Conservation (phyloP, 495 filamentous ascomycete genomes). For the Neurospora intermedia region DNA sequence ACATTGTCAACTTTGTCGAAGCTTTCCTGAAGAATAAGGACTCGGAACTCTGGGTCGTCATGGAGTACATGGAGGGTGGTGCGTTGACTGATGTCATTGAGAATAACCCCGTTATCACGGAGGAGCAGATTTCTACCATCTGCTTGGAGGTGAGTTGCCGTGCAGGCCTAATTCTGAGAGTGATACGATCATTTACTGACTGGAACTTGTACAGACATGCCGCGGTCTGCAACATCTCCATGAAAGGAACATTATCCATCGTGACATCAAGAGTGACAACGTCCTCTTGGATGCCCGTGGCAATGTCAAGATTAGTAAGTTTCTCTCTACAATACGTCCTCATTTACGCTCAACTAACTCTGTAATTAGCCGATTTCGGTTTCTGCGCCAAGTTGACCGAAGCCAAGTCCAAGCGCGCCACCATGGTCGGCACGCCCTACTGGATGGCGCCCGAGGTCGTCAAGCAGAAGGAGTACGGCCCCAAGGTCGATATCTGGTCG, state of each 20-base stretch:
- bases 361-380: constrained; percentile 74
- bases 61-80: constrained; percentile 99
- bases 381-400: constrained; percentile 99
- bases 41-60: constrained; percentile 94
- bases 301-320: constrained; percentile 95
- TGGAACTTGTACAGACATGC: constrained; percentile 57
- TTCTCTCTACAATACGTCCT: not conserved
- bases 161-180: not conserved
- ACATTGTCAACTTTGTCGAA: constrained; percentile 98
- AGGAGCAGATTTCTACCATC: constrained; percentile 96
- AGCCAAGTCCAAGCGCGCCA: constrained; percentile 90
- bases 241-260: constrained; percentile 92
- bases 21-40: constrained; percentile 90
- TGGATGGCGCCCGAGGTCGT: constrained; percentile 99
- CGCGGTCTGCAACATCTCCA: constrained; percentile 90
- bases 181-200: constrained; percentile 22
- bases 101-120: constrained; percentile 80
- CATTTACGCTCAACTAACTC: constrained; percentile 20
- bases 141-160: constrained; percentile 68
- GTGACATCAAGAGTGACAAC: constrained; percentile 98
- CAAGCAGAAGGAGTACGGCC: constrained; percentile 96
- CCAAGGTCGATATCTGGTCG: constrained; percentile 98
- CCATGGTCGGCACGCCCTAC: constrained; percentile 98
- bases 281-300: constrained; percentile 87
- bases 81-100: constrained; percentile 97